Evolutionary conservation across 495 filamentous ascomycete species (phyloP).

Genomic region (Daldinia childiae): DNA sequence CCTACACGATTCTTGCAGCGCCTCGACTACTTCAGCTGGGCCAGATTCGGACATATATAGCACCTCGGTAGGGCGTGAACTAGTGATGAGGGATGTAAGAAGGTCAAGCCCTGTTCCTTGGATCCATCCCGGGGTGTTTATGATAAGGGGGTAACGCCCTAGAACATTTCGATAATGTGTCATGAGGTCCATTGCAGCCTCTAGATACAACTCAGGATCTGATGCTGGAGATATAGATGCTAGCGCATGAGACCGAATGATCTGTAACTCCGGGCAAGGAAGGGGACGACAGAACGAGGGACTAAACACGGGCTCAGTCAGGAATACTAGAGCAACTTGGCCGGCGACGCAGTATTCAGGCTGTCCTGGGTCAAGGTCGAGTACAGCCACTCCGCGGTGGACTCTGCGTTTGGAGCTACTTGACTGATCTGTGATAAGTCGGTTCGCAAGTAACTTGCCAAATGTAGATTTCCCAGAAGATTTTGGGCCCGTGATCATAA

Average conservation of each 20-base stretch:
- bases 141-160: conserved; percentile 67
- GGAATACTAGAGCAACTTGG: conserved; percentile 73
- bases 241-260: conserved; percentile 76
- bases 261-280: conserved; percentile 33
- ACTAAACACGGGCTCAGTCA: conserved; percentile 72
- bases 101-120: conserved; percentile 78
- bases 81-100: conserved; percentile 67
- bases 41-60: conserved; percentile 80
- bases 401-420: conserved; percentile 36
- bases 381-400: conserved; percentile 62
- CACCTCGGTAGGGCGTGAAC: conserved; percentile 63
- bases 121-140: conserved; percentile 88
- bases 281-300: conserved; percentile 78
- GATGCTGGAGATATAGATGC: conserved; percentile 73
- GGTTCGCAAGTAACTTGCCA: conserved; percentile 77
- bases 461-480: conserved; percentile 90
- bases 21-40: conserved; percentile 69
- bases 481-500: conserved; percentile 81
- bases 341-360: conserved; percentile 84
- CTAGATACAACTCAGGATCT: conserved; percentile 74
- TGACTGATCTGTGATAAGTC: conserved; percentile 65
- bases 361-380: conserved; percentile 87
- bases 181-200: conserved; percentile 74
- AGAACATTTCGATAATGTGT: conserved; percentile 64
- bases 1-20: conserved; percentile 56